Percentiles rank a stretch among this genome's conserved stretches.
These are phyloP conservation scores for Colletotrichum australisinense DNA, from an alignment of 2,329 filamentous ascomycete genomes.

Conservation along the genomic window DNA sequence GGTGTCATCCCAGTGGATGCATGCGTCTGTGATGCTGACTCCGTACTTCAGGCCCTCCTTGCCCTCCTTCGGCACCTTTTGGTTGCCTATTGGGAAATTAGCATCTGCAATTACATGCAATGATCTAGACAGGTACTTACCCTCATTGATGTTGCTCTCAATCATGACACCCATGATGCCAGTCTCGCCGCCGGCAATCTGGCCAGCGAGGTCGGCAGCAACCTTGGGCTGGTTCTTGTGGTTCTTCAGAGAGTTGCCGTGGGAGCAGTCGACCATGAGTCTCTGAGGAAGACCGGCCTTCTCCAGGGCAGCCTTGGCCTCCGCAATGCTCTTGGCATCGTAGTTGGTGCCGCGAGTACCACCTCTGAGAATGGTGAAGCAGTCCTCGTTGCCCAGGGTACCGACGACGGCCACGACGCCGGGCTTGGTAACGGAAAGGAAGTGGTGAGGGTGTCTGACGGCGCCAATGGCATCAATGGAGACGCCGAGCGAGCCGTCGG, in stretches of 20 bases:
- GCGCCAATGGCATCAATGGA: conserved; percentile 96
- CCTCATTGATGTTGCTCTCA: conserved; percentile 96
- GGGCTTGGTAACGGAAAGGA: conserved; percentile 96
- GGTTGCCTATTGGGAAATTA: conserved; percentile 70
- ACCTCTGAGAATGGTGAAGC: conserved; percentile 94
- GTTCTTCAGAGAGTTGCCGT: conserved; percentile 95
- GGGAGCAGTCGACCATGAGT: conserved; percentile 98
- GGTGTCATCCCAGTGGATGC: conserved; percentile 94
- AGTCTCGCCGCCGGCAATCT: conserved; percentile 86
- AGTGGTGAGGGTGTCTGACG: conserved; percentile 92
- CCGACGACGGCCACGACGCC: conserved; percentile 95
- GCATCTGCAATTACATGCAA: conserved; percentile 1
- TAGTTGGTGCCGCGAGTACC: conserved; percentile 96
- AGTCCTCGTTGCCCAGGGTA: conserved; percentile 94
- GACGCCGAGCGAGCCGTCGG: conserved; percentile 88
- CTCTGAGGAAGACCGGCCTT: conserved; percentile 80
- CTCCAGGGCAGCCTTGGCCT: conserved; percentile 82
- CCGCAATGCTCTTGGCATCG: conserved; percentile 84
- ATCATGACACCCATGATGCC: conserved; percentile 99
- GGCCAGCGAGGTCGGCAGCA: conserved; percentile 81
- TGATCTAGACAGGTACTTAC: conserved; percentile 54
- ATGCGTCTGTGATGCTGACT: conserved; percentile 97
- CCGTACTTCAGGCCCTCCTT: conserved; percentile 89
- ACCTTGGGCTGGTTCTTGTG: conserved; percentile 98
- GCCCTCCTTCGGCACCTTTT: conserved; percentile 92